These are phyloP conservation scores for Amoebophrya sp. DNA, from an alignment of 169 alveolate genomes.

Conservation along the genomic window DNA sequence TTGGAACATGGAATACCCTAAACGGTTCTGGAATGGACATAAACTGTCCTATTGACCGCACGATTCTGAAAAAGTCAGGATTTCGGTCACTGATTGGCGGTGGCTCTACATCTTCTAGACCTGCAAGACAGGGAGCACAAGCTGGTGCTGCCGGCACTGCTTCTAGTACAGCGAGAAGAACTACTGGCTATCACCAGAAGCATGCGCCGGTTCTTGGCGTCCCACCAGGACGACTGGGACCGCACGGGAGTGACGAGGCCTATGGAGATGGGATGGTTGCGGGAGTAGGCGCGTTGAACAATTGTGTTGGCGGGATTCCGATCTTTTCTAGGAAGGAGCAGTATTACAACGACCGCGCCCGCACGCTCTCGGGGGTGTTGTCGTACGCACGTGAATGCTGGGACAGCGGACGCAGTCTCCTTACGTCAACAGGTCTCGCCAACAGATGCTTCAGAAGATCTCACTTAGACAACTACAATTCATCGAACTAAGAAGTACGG, in stretches of 20 bases:
- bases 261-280: background rate
- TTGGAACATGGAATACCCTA: background rate
- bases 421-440: no score
- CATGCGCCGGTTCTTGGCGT: background rate
- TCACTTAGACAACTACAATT: no score
- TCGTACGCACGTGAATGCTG: background rate
- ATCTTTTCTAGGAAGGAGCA: background rate
- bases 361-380: background rate
- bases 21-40: background rate
- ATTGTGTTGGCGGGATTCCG: background rate
- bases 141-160: no score
- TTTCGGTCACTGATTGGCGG: background rate
- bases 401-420: background rate
- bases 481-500: no score
- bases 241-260: background rate
- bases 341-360: background rate
- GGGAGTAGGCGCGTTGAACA: background rate
- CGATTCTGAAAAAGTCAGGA: background rate
- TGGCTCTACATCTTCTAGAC: background rate
- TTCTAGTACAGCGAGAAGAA: no score
- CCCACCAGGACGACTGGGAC: background rate
- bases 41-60: background rate
- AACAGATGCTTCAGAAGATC: no score
- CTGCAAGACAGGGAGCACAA: no score
- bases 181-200: no score